phyloP scores from a whole-genome alignment of 179 eudicot genomes.

The Dionaea muscipula region DNA sequence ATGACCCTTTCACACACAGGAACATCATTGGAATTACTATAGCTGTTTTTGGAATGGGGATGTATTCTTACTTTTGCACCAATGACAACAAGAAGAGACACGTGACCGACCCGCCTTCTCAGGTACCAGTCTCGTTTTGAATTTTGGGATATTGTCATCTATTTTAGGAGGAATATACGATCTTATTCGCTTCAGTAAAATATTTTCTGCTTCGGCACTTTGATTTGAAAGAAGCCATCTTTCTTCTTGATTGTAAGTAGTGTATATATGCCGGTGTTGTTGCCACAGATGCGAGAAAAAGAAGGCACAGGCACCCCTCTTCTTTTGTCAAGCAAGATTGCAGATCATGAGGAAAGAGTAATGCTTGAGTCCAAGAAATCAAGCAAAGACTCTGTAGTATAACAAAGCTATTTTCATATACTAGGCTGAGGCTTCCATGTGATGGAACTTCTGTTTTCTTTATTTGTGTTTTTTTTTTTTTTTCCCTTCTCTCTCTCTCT shows the following conservation, averaged over 20 bases:
- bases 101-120: constrained; percentile 28
- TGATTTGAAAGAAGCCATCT: background rate
- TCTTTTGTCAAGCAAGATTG: constrained; percentile 33
- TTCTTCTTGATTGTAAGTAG: background rate
- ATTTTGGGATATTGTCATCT: background rate
- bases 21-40: constrained; percentile 66
- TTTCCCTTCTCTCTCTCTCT: no score
- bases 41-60: constrained; percentile 82
- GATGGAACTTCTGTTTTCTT: no score
- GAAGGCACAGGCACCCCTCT: constrained; percentile 29
- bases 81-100: constrained; percentile 57
- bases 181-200: no score
- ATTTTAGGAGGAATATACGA: no score
- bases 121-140: constrained; percentile 20
- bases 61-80: constrained; percentile 78
- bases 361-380: constrained; percentile 35
- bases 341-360: constrained; percentile 36
- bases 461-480: no score
- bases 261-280: background rate
- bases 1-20: constrained; percentile 76
- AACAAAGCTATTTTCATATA: no score
- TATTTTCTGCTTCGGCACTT: background rate
- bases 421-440: no score
- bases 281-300: constrained; percentile 47
- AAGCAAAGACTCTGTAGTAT: constrained; percentile 28